Percentiles rank a stretch among this genome's conserved stretches.
Conservation (phyloP, 2,329 filamentous ascomycete genomes). For the Truncatella angustata region DNA sequence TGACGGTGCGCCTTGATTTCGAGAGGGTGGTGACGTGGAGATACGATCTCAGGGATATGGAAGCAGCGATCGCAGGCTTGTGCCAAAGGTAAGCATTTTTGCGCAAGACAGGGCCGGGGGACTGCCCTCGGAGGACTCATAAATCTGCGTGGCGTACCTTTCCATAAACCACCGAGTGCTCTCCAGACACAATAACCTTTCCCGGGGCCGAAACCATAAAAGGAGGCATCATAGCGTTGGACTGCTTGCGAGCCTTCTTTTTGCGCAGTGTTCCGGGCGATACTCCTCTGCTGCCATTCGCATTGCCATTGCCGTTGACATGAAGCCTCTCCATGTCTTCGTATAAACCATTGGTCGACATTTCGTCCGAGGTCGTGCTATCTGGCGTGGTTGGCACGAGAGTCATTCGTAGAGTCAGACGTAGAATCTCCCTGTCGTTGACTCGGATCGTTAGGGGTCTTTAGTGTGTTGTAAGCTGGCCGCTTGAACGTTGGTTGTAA, state of each 20-base stretch:
- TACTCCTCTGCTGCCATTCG: slow-evolving; percentile 21
- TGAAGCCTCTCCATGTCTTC: slow-evolving; percentile 25
- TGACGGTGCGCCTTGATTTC: slow-evolving; percentile 85
- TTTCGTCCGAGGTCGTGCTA: slow-evolving; percentile 28
- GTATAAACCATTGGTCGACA: slow-evolving; percentile 30
- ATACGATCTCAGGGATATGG: slow-evolving; percentile 93
- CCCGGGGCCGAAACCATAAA: slow-evolving; percentile 99
- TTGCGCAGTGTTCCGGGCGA: slow-evolving; percentile 30
- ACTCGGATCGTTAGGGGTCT: background rate
- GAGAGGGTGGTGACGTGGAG: slow-evolving; percentile 92
- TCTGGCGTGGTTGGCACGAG: slow-evolving; percentile 23
- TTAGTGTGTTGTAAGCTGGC: background rate
- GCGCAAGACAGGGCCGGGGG: no score
- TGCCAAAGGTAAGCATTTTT: background rate
- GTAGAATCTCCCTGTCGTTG: background rate
- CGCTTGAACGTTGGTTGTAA: no score
- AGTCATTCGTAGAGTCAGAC: slow-evolving; percentile 12
- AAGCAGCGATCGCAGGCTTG: slow-evolving; percentile 86
- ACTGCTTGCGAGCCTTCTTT: slow-evolving; percentile 53
- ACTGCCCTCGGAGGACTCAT: no score
- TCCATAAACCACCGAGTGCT: slow-evolving; percentile 96
- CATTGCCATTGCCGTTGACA: slow-evolving; percentile 24
- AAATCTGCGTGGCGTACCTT: slow-evolving; percentile 76
- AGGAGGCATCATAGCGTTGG: slow-evolving; percentile 71
- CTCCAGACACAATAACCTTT: slow-evolving; percentile 97